Conservation (phyloP, 2,329 filamentous ascomycete genomes). For the Ascochyta fabae region DNA sequence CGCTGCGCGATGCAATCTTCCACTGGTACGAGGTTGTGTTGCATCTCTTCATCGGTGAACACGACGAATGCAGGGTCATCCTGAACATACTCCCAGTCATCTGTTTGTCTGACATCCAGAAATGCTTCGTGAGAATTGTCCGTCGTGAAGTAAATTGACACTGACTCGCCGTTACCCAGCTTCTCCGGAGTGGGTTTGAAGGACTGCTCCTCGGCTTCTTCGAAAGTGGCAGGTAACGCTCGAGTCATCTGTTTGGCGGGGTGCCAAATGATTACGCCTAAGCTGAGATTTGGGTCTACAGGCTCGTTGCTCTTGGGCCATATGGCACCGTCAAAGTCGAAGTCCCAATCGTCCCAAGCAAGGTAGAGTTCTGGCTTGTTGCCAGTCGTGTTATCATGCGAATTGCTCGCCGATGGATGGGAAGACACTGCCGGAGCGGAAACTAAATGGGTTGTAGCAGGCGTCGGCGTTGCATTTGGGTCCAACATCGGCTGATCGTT, state of each 20-base stretch:
- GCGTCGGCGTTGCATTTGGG: conserved; percentile 39
- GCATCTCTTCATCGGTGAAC: conserved; percentile 51
- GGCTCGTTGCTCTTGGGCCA: conserved; percentile 55
- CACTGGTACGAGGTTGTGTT: conserved; percentile 49
- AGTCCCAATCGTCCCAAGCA: conserved; percentile 51
- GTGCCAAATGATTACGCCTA: conserved; percentile 56
- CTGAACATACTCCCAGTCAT: conserved; percentile 58
- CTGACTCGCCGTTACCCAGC: conserved; percentile 52
- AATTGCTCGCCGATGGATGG: conserved; percentile 23
- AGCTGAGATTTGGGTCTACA: conserved; percentile 52
- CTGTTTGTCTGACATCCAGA: conserved; percentile 57
- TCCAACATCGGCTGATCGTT: conserved; percentile 23
- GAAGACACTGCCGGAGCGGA: conserved; percentile 18
- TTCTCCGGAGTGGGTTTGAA: conserved; percentile 47
- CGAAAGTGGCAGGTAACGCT: conserved; percentile 52
- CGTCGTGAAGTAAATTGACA: conserved; percentile 58
- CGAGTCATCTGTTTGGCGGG: conserved; percentile 52
- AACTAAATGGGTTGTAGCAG: conserved; percentile 29
- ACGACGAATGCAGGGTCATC: conserved; percentile 58
- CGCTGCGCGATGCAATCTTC: conserved; percentile 53
- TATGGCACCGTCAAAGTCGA: conserved; percentile 54
- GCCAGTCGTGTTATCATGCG: conserved; percentile 23
- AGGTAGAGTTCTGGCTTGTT: conserved; percentile 43
- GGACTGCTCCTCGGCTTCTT: conserved; percentile 53
- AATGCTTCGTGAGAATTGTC: conserved; percentile 54